Base-by-base conservation (phyloP, 495 filamentous ascomycete genomes). In the Aspergillus sclerotioniger region DNA sequence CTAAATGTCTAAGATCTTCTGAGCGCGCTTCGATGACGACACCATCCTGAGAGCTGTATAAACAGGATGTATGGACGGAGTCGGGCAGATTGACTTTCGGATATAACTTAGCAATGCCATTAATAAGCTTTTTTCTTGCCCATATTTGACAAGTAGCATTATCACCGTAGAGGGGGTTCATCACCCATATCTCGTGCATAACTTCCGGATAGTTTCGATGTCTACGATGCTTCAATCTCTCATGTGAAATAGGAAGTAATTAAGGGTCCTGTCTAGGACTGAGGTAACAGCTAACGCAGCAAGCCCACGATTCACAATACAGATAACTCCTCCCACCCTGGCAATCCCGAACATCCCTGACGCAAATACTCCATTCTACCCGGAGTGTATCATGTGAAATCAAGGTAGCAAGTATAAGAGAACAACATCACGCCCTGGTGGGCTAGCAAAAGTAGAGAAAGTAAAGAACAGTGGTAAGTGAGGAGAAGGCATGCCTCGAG, bases 331-430 rank as follows among this genome's bases (percentile, higher is more conserved):
- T 8, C 33, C 6, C 12, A 41, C 8, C 13, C 37, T 41, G 7
- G 13, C 9, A 35, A n/a, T 41, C 13, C 13, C 37, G n/a, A 41
- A 41, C 37, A n/a, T n/a, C 37, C 37, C 5, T 41, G 9, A 13
- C 37, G 37, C 37, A 56, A 28, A 17, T 7, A 50, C 19, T 16
- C 44, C 44, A 33, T n/a, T 37, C 15, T 48, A 31, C 54, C 43
- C 31, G 8, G 17, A 15, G 54, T 49, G 44, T 56, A 56, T 50
- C 53, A 32, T 17, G 32, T 54, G 13, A 10, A 20, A 47, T 15
- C 16, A 20, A 16, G 13, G 31, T 13, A n/a, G 6, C 12, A 41
- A n/a, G n/a, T 5, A 6, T 1, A 41, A 41, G 5, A 41, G n/a
- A 41, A 41, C 5, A 3, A 39, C 5, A n/a, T 41, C 3, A 1